These are phyloP conservation scores for Isoetes taiwanensis DNA, from an alignment of 75 land plant species.

Conservation along the genomic window DNA sequence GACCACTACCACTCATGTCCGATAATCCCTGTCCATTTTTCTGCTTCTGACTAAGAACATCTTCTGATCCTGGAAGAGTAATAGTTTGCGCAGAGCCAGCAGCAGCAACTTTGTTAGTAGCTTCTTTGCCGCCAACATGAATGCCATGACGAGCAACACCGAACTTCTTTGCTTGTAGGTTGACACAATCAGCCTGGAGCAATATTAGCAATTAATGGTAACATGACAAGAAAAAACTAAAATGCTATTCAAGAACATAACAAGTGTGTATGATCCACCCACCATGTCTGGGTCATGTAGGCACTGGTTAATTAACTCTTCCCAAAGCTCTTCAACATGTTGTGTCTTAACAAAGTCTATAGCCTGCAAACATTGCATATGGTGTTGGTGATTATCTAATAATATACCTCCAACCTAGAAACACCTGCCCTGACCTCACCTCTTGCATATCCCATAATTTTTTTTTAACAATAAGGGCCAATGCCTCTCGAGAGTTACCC, in stretches of 20 bases:
- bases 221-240: too few relatives aligned
- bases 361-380: slow-evolving; percentile 70
- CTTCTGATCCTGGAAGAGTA: too few relatives aligned
- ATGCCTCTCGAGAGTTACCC: slow-evolving; percentile 84
- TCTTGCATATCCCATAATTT: slow-evolving; percentile 80
- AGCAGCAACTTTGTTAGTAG: too few relatives aligned
- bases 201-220: too few relatives aligned
- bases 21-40: slow-evolving; percentile 30
- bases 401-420: too few relatives aligned
- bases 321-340: slow-evolving; percentile 92
- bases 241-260: background rate
- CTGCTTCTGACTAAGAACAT: too few relatives aligned
- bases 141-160: slow-evolving; percentile 78
- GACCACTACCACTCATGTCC: slow-evolving; percentile 52
- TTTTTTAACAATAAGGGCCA: slow-evolving; percentile 77
- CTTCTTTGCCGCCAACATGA: slow-evolving; percentile 55
- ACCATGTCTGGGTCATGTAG: slow-evolving; percentile 93
- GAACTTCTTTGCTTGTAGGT: slow-evolving; percentile 65
- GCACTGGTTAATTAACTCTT: slow-evolving; percentile 84
- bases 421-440: slow-evolving; percentile 40
- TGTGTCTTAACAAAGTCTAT: slow-evolving; percentile 85
- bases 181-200: slow-evolving; percentile 88
- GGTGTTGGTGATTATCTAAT: too few relatives aligned
- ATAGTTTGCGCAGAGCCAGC: too few relatives aligned
- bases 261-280: too few relatives aligned